Base-by-base conservation (phyloP, 768 basidiomycete species). In the Hygrophorus russula region DNA sequence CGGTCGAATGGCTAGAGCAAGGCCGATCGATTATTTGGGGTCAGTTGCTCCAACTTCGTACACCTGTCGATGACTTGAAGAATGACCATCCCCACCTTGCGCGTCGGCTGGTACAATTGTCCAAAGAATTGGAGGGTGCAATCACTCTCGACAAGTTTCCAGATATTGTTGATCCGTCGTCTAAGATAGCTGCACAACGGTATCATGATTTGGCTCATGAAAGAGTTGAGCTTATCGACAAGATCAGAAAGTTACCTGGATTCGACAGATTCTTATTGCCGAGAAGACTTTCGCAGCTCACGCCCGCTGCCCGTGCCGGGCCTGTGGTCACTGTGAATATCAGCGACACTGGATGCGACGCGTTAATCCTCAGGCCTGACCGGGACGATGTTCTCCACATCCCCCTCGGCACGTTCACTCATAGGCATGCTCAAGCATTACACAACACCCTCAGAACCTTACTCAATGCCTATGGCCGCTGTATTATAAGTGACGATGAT, bases 1-100 rank as follows among this genome's bases (percentile, higher is more conserved):
- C 24, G 7, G 3, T 24, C 3, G 4, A 56, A 29, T 55, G 51
- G 51, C 44, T 56, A 17, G 55, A 55, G 44, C 53, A 54, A 28
- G 55, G 53, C 12, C 47, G 55, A 2, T 46, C 49, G 19, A 47
- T 56, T 18, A 41, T 56, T 28, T 56, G 55, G 55, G 37, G 39
- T 11, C 53, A 56, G 29, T 20, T 49, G 7, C 33, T 48, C n/a
- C 10, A 46, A 3, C 48, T 56, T 4, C 53, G 51, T n/a, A 51
- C 47, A 5, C 53, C 55, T 6, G n/a, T 54, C 3, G 55, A 56
- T 28, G 30, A 44, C n/a, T n/a, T n/a, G n/a, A n/a, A n/a, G n/a
- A n/a, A n/a, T n/a, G n/a, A n/a, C n/a, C n/a, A n/a, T 29, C 41
- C 40, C 6, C 28, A 34, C 2, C 32, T 54, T 13, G 49, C 53